Evolutionary conservation across 768 basidiomycete species (phyloP), one percentile per base, ranked within the genome.

Genomic region (Nidularia sp.): DNA sequence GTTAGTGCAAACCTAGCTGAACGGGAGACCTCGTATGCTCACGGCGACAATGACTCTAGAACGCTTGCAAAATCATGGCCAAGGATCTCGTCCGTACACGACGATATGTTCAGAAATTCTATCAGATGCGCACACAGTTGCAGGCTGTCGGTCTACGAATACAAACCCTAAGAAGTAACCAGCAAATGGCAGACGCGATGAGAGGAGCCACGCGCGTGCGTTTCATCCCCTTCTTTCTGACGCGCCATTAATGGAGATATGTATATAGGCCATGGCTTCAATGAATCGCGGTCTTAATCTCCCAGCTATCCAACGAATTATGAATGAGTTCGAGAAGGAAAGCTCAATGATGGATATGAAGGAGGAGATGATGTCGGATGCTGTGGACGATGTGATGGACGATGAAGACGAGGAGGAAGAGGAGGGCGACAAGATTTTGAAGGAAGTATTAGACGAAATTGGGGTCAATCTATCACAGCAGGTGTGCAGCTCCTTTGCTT

Each of bases 331-430:
- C 62, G 97, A 99, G 75, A 88, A 85, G 62, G 97, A 99, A 71
- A 96, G 89, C 60, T 85, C 93, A 4, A 93, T 87, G 71, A 99
- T 99, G 97, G 97, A 99, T 70, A 98, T 99, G 97, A 99, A 98
- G 68, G 97, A 98, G 71, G 96, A 97, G 67, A 98, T 98, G 91
- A 99, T 98, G 97, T 92, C 90, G 18, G 97, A 98, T 55, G 89
- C 93, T 10, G 90, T 98, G 12, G 97, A 98, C 69, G 96, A 98
- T 60, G 95, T 89, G 47, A 96, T 98, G 88, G 92, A 95, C 57
- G 87, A 89, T 33, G 94, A 93, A 71, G 95, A 95, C 61, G 96
- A 96, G 48, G 96, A 98, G 69, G 97, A 98, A 60, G 89, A 88
- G 56, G 97, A 98, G 63, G 86, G 94, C 10, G 95, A 98, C 65